Evolutionary conservation across 2,329 filamentous ascomycete genomes (phyloP), one percentile per base, ranked within the genome.

Genomic region (Ophiosphaerella narmari): DNA sequence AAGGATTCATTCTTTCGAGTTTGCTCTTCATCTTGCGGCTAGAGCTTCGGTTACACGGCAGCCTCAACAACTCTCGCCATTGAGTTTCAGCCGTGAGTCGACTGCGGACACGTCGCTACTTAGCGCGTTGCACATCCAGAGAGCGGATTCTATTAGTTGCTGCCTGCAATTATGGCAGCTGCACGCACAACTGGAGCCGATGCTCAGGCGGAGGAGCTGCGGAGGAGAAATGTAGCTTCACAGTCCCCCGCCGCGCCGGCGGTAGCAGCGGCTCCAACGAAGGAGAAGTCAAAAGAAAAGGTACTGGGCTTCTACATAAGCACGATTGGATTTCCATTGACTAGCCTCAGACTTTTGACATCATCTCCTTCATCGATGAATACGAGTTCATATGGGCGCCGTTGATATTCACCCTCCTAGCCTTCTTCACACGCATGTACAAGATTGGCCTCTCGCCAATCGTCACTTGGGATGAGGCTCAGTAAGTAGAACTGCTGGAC

Each of bases 381-480:
- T 85, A 80, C 71, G 85, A 87, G 66, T 82, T 79, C 57, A 74
- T 87, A 54, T 79, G 85, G 70, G 84, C 82, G n/a, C 84, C 85
- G 37, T 69, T 87, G 42, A 71, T 87, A 57, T 84, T 87, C 66
- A 87, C 84, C 29, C 77, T 78, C 38, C 73, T 86, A 50, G 80
- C 85, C 54, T 81, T 87, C 72, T 86, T 87, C 73, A 87, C 84
- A 38, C 82, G 85, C 62, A 81, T 86, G 77, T 87, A 83, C 75
- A 85, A 83, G 71, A 87, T 87, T 67, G 85, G 85, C 49, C 74
- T 85, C 43, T 89, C 86, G 39, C 80, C 84, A 54, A 89, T 89
- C 63, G 86, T 89, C 51, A 89, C 86, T 40, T 89, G 86, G 86
- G 86, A 89, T 72, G 86, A 89, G 77, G 86, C 86, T 62, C 86